Conservation (phyloP, 306 rosid genomes). For the Senna siamea region DNA sequence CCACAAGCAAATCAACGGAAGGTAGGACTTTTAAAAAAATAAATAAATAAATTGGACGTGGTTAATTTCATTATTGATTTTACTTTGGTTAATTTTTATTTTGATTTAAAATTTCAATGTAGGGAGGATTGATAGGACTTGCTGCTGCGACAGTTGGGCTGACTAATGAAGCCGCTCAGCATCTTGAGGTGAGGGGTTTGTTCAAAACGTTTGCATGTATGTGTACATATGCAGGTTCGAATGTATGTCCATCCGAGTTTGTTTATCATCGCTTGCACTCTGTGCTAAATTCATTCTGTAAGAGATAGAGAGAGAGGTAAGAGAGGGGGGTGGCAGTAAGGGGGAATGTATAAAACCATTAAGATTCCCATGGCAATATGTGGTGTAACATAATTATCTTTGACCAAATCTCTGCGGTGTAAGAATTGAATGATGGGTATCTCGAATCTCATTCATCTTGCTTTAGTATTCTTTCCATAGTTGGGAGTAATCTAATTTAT, state of each 20-base stretch:
- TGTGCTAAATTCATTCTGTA: not conserved
- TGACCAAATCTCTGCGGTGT: not conserved
- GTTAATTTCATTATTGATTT: not conserved
- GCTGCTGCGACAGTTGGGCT: constrained; percentile 99
- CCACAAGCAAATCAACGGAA: constrained; percentile 94
- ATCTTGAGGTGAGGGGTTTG: constrained; percentile 82
- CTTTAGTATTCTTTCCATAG: not conserved
- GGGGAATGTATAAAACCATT: not conserved
- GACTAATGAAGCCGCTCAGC: constrained; percentile 86
- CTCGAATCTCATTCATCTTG: not conserved
- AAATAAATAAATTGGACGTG: not conserved
- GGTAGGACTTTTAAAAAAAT: constrained; percentile 48
- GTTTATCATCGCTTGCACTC: constrained; percentile 18
- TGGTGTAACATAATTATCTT: not conserved
- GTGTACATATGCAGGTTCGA: not conserved
- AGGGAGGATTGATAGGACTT: constrained; percentile 99
- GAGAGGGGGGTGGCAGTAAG: not conserved
- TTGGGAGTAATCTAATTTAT: too few relatives aligned
- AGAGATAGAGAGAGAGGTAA: too few relatives aligned
- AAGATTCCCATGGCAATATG: constrained; percentile 1
- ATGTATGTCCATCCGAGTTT: not conserved
- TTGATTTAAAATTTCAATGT: constrained; percentile 8
- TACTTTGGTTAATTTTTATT: not conserved
- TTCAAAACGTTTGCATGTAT: not conserved
- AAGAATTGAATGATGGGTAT: not conserved